A percentile compares a stretch with the other conserved stretches of the same genome.
Evolutionary conservation across 441 rosid genomes (phyloP).

Genomic region (Monsonia emarginata): DNA sequence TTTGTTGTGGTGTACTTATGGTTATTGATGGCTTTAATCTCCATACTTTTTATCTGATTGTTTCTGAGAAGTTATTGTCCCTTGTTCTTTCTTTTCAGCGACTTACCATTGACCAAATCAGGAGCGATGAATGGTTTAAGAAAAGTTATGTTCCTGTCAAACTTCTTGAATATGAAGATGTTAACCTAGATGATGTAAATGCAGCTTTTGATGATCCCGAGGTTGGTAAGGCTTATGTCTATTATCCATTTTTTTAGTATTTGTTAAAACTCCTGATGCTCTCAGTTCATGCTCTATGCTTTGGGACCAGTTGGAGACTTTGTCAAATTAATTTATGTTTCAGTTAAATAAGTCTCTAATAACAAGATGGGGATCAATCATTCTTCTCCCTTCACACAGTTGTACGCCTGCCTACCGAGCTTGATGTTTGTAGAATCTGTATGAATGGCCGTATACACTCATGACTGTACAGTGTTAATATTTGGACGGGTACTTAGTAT

Average conservation of each 20-base stretch:
- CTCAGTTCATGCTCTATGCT: background rate
- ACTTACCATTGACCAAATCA: conserved; percentile 64
- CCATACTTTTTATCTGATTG: conserved; percentile 14
- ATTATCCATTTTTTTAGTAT: background rate
- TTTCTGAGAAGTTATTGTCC: conserved; percentile 15
- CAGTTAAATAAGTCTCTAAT: background rate
- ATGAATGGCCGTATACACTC: background rate
- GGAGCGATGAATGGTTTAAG: conserved; percentile 74
- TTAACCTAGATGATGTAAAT: conserved; percentile 85
- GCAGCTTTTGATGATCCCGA: conserved; percentile 85
- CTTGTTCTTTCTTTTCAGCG: conserved; percentile 41
- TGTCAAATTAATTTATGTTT: background rate
- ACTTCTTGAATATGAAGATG: conserved; percentile 73
- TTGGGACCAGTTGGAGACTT: background rate
- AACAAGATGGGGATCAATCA: background rate
- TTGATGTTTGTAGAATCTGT: no score
- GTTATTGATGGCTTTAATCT: conserved; percentile 5
- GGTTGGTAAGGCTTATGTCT: conserved; percentile 36
- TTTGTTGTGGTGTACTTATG: conserved; percentile 4
- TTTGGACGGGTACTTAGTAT: no score
- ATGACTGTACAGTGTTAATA: background rate
- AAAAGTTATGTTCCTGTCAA: conserved; percentile 55
- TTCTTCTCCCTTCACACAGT: background rate
- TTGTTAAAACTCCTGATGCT: background rate
- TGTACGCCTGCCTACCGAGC: background rate